Evolutionary conservation across 2,329 filamentous ascomycete species (phyloP), one percentile per base, ranked within the genome.

Genomic region (Plectosphaerella cucumerina): DNA sequence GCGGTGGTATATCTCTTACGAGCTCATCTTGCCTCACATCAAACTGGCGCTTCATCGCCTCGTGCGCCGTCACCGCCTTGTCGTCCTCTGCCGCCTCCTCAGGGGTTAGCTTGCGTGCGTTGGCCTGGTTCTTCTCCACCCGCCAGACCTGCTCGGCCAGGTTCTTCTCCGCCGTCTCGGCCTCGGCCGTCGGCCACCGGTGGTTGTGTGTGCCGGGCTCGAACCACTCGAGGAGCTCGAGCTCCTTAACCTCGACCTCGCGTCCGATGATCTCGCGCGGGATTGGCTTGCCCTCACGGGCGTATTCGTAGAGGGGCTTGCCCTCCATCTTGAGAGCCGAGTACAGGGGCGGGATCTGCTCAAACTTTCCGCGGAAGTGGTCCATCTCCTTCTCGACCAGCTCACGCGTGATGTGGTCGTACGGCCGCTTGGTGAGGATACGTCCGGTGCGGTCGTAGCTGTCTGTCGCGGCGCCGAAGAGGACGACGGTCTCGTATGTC

Each of bases 231-330:
- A 95, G 64, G 52, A 97, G 69, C 65, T 95, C 89, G 59, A 97
- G 69, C 35, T 91, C 81, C 44, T 80, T 70, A 1, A 96, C 89
- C 48, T 90, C 84, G 37, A 97, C 89, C 2, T 88, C 81, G 51
- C 93, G 76, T 49, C 87, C 83, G 65, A 91, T 78, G 53, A 99
- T 94, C 66, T 96, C 87, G 50, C 87, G 77, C 0, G 94, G 94
- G 15, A 96, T 86, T 34, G 89, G 83, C 63, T 87, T 90, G 15
- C 94, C 94, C 66, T 92, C 90, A 46, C 94, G 81, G 18, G 94
- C 94, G 69, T 97, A 97, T 70, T 99, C 92, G 66, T 99, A 99
- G 46, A 97, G 77, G 33, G 90, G 88, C 75, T 97, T 97, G 2
- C 94, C 94, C 59, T 97, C 83, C 68, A 97, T 90, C 68, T 93